Base-by-base conservation (phyloP, 345 rosid genomes). In the Aquilaria sinensis region DNA sequence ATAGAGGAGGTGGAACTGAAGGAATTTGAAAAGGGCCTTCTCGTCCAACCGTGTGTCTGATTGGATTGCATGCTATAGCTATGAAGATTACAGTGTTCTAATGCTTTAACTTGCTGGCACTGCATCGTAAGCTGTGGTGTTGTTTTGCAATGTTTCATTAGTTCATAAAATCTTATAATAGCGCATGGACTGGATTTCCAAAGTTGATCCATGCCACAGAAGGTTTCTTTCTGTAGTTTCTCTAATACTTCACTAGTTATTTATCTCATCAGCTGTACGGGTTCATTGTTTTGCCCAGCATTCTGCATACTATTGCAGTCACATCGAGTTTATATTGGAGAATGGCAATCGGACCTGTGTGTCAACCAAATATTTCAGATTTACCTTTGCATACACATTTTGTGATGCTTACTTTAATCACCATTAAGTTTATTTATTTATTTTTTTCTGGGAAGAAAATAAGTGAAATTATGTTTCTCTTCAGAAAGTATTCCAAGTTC, bases 401-500 rank as follows among this genome's bases (percentile, higher is more conserved):
- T 30, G 2, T 46, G 11, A 9, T 9, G 14, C 54, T 55, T 59
- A 12, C 33, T 2, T 31, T 53, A 53, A 30, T 14, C 31, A 2
- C 46, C 13, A 50, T 62, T 32, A n/a, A 51, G 34, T 12, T 10
- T 23, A 41, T 51, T 11, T 60, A 34, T 5, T 10, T 11, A 16
- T 57, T 46, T 31, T 15, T 31, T 30, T 37, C 2, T 37, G 8
- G 5, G 43, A 37, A 37, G 43, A 1, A 8, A 37, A 37, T 0
- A 8, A 37, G 43, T 50, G 67, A 56, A 50, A 48, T 15, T 41
- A 10, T 47, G 34, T 51, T 53, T 64, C 14, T 29, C 23, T 54
- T 55, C 60, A 51, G 41, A 66, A 47, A 51, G 45, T 6, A 54
- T 51, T 60, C n/a, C 31, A 15, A 23, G 6, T 33, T 47, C 57